These are phyloP conservation scores for Aspergillus coremiiformis DNA, from an alignment of 495 filamentous ascomycete species.

Conservation along the genomic window DNA sequence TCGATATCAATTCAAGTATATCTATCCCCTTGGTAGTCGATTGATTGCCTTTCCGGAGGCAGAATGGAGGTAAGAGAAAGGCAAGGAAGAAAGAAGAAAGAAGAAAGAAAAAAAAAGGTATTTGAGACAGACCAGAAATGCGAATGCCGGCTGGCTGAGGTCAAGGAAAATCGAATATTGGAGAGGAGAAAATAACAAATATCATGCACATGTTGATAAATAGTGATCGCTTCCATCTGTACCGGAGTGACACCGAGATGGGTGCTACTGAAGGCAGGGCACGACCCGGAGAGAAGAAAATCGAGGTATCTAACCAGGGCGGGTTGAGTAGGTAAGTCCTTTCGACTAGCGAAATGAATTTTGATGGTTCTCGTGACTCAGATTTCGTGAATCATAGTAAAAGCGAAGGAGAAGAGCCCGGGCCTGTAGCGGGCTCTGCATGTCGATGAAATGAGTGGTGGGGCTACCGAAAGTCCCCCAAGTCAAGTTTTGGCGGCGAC, in stretches of 20 bases:
- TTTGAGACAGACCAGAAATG: neutral
- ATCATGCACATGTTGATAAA: neutral
- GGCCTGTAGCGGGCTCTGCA: neutral
- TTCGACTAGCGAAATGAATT: slow-evolving; percentile 15
- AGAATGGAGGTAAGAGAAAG: neutral
- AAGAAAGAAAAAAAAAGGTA: neutral
- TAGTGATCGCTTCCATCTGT: neutral
- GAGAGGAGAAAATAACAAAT: slow-evolving; percentile 2
- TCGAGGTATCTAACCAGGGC: neutral
- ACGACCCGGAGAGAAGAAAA: neutral
- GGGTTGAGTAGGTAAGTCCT: too few species aligned
- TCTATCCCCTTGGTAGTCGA: neutral
- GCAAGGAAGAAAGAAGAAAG: neutral
- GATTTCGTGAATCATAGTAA: slow-evolving; percentile 10
- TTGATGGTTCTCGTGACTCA: slow-evolving; percentile 4
- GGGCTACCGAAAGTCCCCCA: slow-evolving; percentile 29
- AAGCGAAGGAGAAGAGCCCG: neutral
- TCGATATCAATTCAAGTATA: slow-evolving; percentile 3
- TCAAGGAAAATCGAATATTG: neutral
- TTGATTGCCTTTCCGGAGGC: slow-evolving; percentile 8
- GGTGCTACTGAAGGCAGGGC: neutral
- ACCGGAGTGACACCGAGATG: neutral
- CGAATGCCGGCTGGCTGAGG: neutral
- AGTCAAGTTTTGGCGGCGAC: slow-evolving; percentile 36
- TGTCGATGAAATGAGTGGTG: neutral